Evolutionary conservation across 345 rosid genomes (phyloP), one percentile per base, ranked within the genome.

Genomic region (Anacardium occidentale): DNA sequence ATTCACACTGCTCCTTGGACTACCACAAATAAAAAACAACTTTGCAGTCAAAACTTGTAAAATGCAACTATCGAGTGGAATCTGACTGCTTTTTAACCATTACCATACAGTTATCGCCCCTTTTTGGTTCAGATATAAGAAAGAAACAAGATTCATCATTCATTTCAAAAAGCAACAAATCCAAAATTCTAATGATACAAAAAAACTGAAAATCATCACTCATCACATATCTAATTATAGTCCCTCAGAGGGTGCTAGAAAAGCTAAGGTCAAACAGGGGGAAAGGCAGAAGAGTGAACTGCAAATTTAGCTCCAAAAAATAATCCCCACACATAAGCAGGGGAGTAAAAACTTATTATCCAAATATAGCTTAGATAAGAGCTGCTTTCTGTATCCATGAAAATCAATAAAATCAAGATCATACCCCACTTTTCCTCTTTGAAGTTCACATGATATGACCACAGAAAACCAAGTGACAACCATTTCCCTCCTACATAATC

Each of bases 51-150:
- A 14, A 37, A 14, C 11, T 53, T 10, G 6, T 20, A 29, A 13
- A 68, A n/a, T 13, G 32, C 62, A 54, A 22, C 54, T 15, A 68
- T 34, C 61, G 20, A 53, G 34, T 13, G 40, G 40, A 47, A 47
- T 48, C 17, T 18, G 48, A 25, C 25, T 6, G 42, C 9, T 17
- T 45, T 51, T 24, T 64, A 12, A 29, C 52, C 25, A 66, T 50
- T 50, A 10, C 72, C 62, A 69, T 22, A 21, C 14, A 54, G 62
- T 40, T 22, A 55, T 10, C 61, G 20, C n/a, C 71, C 32, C 20
- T 52, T 15, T 68, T 20, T 34, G 40, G 40, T 34, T 4, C 3
- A 54, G 20, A 6, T 32, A 6, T 2, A 1, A 11, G 25, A 10
- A 51, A 20, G 26, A 32, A 9, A 37, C 13, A 22, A 37, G 22